Evolutionary conservation across 768 basidiomycete species (phyloP).

Genomic region (Leccinum aurantiacum): DNA sequence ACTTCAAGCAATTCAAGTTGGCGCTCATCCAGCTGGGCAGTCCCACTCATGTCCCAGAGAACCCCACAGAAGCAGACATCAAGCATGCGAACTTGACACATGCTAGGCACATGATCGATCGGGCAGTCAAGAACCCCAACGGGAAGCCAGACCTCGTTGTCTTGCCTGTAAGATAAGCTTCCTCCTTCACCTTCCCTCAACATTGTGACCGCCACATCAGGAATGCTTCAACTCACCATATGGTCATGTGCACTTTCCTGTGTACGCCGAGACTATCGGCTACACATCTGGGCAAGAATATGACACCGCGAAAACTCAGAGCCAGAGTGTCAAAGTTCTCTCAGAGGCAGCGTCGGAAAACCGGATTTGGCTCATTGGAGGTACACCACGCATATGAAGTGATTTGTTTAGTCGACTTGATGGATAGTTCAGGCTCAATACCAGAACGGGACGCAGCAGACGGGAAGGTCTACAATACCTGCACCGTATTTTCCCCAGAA

Average conservation of each 20-base stretch:
- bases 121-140: conserved; percentile 50
- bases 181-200: not conserved
- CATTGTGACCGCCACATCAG: conserved; percentile 35
- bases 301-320: conserved; percentile 52
- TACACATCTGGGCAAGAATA: conserved; percentile 60
- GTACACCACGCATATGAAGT: conserved; percentile 37
- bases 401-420: not conserved
- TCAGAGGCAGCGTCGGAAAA: conserved; percentile 77
- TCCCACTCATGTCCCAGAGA: conserved; percentile 43
- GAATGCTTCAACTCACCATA: conserved; percentile 92
- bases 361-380: conserved; percentile 90
- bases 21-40: conserved; percentile 90
- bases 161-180: conserved; percentile 59
- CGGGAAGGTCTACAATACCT: conserved; percentile 87
- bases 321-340: conserved; percentile 81
- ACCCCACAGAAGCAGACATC: conserved; percentile 31
- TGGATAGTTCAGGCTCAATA: conserved; percentile 70
- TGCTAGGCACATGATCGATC: conserved; percentile 77
- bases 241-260: conserved; percentile 75
- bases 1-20: conserved; percentile 74
- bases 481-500: conserved; percentile 84
- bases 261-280: conserved; percentile 78
- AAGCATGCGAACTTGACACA: conserved; percentile 81
- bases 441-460: conserved; percentile 71
- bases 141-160: conserved; percentile 78